Conservation (phyloP, 805 yeast species). For the Lachancea sp. region DNA sequence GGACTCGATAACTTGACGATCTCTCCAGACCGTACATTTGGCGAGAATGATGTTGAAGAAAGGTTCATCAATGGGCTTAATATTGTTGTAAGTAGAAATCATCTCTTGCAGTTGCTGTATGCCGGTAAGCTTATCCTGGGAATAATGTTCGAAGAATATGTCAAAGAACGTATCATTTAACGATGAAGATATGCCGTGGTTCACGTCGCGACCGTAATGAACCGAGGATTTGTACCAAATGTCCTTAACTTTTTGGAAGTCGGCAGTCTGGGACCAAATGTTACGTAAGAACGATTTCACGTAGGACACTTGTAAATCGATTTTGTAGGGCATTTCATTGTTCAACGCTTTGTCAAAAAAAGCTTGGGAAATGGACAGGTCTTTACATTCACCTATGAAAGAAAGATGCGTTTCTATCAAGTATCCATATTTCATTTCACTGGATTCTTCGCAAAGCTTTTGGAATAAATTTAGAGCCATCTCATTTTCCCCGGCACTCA, state of each 20-base stretch:
- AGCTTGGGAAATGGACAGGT: constrained; percentile 60
- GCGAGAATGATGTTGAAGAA: constrained; percentile 71
- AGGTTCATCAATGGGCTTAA: constrained; percentile 67
- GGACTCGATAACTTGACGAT: constrained; percentile 56
- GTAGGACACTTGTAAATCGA: constrained; percentile 66
- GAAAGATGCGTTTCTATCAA: constrained; percentile 69
- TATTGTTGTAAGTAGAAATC: constrained; percentile 48
- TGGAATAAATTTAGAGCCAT: constrained; percentile 62
- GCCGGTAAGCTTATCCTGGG: constrained; percentile 46
- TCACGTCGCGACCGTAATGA: constrained; percentile 51
- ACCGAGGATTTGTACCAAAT: constrained; percentile 59
- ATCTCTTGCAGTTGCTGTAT: constrained; percentile 50
- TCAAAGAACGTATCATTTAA: constrained; percentile 63
- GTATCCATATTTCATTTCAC: constrained; percentile 42
- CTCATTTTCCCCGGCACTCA: constrained; percentile 56
- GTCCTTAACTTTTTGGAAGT: constrained; percentile 50
- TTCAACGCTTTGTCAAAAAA: constrained; percentile 69
- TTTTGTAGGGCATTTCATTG: constrained; percentile 64
- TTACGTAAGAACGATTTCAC: constrained; percentile 59
- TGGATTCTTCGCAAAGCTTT: constrained; percentile 48
- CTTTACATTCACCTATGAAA: constrained; percentile 72
- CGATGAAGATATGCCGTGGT: constrained; percentile 66
- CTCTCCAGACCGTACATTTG: constrained; percentile 61
- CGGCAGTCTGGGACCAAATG: constrained; percentile 49
- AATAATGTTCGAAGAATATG: constrained; percentile 55